Conservation (phyloP, 805 yeast species). For the Jamesozyma spencerorum region DNA sequence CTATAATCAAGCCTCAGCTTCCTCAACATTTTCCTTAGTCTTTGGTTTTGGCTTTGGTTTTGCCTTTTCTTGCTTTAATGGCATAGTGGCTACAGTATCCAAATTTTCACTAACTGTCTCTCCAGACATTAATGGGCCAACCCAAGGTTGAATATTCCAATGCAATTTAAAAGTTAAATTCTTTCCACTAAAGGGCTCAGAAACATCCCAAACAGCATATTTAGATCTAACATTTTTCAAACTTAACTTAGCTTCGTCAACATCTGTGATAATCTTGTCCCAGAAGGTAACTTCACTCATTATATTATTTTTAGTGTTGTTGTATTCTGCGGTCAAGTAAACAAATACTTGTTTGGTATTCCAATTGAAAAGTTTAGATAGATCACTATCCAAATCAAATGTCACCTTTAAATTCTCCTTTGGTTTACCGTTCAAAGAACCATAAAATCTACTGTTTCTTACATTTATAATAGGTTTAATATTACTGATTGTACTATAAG, state of each 20-base stretch:
- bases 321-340: slow-evolving; percentile 80
- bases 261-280: slow-evolving; percentile 68
- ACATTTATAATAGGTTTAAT: slow-evolving; percentile 35
- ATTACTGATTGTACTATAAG: slow-evolving; percentile 32
- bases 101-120: slow-evolving; percentile 31
- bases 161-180: slow-evolving; percentile 63
- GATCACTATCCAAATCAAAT: slow-evolving; percentile 69
- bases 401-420: slow-evolving; percentile 66
- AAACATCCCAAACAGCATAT: slow-evolving; percentile 83
- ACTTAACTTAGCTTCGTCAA: slow-evolving; percentile 48
- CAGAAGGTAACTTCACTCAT: slow-evolving; percentile 72
- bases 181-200: slow-evolving; percentile 46
- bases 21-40: too few species aligned
- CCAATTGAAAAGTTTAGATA: slow-evolving; percentile 83
- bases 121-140: slow-evolving; percentile 74
- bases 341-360: slow-evolving; percentile 94
- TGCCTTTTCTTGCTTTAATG: too few species aligned
- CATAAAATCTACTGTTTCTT: slow-evolving; percentile 53
- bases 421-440: slow-evolving; percentile 54
- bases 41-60: neutral
- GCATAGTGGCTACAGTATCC: slow-evolving; percentile 2
- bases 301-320: slow-evolving; percentile 34
- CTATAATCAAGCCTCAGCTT: neutral
- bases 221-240: slow-evolving; percentile 51
- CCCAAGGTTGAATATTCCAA: slow-evolving; percentile 88